A percentile compares a stretch with the other conserved stretches of the same genome.
Conservation (phyloP, 768 basidiomycete genomes). For the Daedalea quercina region DNA sequence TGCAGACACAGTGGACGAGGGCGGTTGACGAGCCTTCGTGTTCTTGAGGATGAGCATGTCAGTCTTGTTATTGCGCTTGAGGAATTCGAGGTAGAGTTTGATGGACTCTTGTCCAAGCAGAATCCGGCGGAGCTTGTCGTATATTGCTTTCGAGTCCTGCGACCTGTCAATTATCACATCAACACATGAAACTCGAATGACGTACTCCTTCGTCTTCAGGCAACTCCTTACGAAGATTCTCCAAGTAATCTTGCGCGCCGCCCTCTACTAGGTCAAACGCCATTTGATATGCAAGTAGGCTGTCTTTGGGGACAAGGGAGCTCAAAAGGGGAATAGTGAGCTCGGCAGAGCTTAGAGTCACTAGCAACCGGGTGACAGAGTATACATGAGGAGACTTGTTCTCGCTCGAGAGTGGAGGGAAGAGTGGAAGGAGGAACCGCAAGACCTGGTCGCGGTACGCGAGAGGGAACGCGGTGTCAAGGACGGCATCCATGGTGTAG, state of each 20-base stretch:
- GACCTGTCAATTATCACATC: not conserved
- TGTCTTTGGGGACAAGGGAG: constrained; percentile 64
- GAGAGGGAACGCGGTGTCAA: constrained; percentile 85
- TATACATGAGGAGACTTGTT: constrained; percentile 72
- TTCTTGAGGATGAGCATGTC: constrained; percentile 89
- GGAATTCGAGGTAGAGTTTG: constrained; percentile 90
- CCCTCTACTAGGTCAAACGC: constrained; percentile 95
- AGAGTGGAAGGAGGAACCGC: constrained; percentile 76
- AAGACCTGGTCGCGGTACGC: constrained; percentile 80
- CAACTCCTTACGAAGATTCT: constrained; percentile 60
- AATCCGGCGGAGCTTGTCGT: constrained; percentile 75
- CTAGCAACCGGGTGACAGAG: constrained; percentile 80
- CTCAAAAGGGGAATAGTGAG: constrained; percentile 69
- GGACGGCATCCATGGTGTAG: constrained; percentile 89
- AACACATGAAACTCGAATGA: constrained; percentile 1
- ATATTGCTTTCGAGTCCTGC: constrained; percentile 54
- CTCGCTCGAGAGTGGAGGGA: constrained; percentile 67
- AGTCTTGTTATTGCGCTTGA: constrained; percentile 89
- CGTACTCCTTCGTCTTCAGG: constrained; percentile 63
- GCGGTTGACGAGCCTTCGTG: constrained; percentile 58
- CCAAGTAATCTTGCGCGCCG: constrained; percentile 88
- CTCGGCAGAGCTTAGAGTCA: constrained; percentile 79
- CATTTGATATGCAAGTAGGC: constrained; percentile 85
- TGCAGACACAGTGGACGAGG: not conserved
- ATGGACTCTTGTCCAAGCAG: constrained; percentile 89